These are phyloP conservation scores for Vanderwaltozyma tropicalis DNA, from an alignment of 805 yeast genomes.

Conservation along the genomic window DNA sequence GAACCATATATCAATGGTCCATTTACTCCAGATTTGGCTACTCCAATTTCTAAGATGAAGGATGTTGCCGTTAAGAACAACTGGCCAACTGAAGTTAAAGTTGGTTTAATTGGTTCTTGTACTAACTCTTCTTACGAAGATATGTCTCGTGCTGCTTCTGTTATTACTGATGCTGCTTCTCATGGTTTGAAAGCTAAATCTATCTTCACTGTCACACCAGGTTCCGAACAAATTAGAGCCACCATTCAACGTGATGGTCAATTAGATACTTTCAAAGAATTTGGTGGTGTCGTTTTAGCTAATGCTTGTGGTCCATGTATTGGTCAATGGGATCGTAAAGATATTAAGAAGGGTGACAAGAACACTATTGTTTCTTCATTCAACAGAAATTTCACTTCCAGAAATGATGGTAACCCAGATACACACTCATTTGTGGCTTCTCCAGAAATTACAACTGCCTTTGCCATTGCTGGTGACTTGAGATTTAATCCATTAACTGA, in stretches of 20 bases:
- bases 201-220: constrained; percentile 93
- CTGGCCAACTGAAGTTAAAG: constrained; percentile 83
- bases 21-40: constrained; percentile 94
- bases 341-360: constrained; percentile 52
- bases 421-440: constrained; percentile 98
- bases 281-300: constrained; percentile 88
- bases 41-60: constrained; percentile 79
- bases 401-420: constrained; percentile 96
- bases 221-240: constrained; percentile 96
- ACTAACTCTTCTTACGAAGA: constrained; percentile 98
- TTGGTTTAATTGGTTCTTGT: constrained; percentile 96
- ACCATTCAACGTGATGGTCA: constrained; percentile 94
- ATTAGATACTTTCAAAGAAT: constrained; percentile 65
- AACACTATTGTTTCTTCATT: constrained; percentile 94
- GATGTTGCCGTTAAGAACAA: constrained; percentile 55
- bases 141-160: constrained; percentile 90
- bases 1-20: constrained; percentile 98
- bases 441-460: constrained; percentile 94
- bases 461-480: constrained; percentile 89
- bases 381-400: constrained; percentile 94
- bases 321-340: constrained; percentile 97
- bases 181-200: constrained; percentile 85
- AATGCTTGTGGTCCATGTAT: constrained; percentile 99
- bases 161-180: constrained; percentile 74
- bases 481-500: constrained; percentile 88